Conservation (phyloP, 1,284 basidiomycete species). For the Fomitopsis pinicola region DNA sequence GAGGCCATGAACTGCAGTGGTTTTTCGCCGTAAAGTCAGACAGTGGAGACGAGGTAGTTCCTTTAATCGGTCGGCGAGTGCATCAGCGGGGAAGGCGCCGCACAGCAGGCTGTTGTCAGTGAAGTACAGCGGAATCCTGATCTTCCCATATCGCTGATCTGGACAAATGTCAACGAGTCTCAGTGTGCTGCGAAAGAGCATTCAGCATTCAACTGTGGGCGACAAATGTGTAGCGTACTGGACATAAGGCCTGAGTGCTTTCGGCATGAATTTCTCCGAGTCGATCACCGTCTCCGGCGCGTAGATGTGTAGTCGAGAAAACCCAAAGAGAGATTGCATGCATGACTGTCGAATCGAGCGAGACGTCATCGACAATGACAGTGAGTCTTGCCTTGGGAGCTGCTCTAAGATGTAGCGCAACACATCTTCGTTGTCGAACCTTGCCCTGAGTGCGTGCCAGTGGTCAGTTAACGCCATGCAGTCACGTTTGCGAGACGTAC, state of each 20-base stretch:
- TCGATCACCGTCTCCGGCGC: background rate
- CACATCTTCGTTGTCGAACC: background rate
- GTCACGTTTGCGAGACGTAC: too few relatives aligned
- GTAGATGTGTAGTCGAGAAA: background rate
- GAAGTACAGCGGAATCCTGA: background rate
- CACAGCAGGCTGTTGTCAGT: background rate
- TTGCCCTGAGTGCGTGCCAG: background rate
- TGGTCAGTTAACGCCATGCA: background rate
- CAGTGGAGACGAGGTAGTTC: background rate
- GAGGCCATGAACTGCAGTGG: background rate
- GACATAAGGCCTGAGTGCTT: background rate
- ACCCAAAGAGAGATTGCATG: background rate
- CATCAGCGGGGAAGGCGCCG: background rate
- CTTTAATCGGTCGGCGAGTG: background rate
- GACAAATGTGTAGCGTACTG: background rate
- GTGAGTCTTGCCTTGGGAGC: background rate
- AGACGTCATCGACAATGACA: background rate
- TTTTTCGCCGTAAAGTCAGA: background rate
- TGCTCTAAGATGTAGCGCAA: background rate
- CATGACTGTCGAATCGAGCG: background rate
- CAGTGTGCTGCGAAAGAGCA: background rate
- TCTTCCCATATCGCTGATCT: background rate
- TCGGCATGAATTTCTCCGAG: too few relatives aligned
- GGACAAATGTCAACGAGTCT: background rate
- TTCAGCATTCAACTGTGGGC: background rate